Conservation (phyloP, 495 filamentous ascomycete species). For the Cetradonia linearis region DNA sequence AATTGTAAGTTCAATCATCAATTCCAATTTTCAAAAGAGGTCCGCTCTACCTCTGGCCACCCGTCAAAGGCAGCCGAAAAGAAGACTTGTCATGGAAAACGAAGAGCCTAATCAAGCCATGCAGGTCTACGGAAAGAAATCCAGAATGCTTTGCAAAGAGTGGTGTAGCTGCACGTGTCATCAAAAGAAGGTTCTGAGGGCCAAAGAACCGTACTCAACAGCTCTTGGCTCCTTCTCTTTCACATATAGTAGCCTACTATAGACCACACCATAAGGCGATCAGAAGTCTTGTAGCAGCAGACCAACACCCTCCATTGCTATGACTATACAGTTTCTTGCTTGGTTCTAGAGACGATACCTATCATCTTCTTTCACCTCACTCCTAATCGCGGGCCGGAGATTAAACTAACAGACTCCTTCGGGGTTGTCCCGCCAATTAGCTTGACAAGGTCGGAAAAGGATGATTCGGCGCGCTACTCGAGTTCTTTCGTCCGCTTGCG, state of each 20-base stretch:
- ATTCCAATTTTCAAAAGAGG: background rate
- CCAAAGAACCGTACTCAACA: background rate
- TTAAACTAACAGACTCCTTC: too few relatives aligned
- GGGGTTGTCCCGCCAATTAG: too few relatives aligned
- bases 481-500: too few relatives aligned
- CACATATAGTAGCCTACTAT: constrained; percentile 4
- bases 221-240: background rate
- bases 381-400: background rate
- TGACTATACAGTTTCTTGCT: background rate
- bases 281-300: constrained; percentile 3
- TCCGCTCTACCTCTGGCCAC: background rate
- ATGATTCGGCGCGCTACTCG: too few relatives aligned
- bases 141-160: background rate
- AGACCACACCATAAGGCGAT: background rate
- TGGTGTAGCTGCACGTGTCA: constrained; percentile 14
- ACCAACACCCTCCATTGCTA: background rate
- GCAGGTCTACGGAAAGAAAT: background rate
- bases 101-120: background rate
- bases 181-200: constrained; percentile 5
- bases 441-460: too few relatives aligned
- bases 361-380: background rate
- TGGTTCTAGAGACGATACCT: constrained; percentile 2
- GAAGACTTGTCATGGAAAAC: background rate
- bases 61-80: background rate
- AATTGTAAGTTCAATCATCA: background rate